These are phyloP conservation scores for Eutypa lata DNA, from an alignment of 2,329 filamentous ascomycete genomes.

Conservation along the genomic window DNA sequence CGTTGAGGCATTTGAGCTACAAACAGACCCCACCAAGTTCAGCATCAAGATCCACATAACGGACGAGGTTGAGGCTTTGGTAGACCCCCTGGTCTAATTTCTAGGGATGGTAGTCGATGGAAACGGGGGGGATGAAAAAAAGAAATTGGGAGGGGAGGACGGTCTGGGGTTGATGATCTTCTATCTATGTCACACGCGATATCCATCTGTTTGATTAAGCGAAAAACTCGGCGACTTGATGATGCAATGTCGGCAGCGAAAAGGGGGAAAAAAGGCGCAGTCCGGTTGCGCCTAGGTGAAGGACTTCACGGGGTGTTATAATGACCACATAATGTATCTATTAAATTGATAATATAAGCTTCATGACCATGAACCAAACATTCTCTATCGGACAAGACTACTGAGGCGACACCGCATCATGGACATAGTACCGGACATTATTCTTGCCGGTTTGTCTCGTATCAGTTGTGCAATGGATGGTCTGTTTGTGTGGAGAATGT, in stretches of 20 bases:
- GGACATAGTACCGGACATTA: neutral
- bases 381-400: neutral
- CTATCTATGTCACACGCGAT: no score
- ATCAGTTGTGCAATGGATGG: neutral
- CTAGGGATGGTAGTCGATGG: neutral
- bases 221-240: no score
- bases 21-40: conserved; percentile 47
- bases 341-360: no score
- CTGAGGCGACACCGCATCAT: neutral
- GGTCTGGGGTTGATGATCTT: no score
- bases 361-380: neutral
- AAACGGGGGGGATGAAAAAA: no score
- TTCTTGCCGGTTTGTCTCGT: neutral
- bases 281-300: no score
- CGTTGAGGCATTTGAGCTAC: conserved; percentile 53
- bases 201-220: no score
- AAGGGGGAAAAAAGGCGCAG: no score
- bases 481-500: neutral
- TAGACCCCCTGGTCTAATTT: neutral
- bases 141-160: no score
- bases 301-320: no score
- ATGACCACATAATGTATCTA: no score
- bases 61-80: conserved; percentile 37
- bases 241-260: no score
- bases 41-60: conserved; percentile 61